phyloP scores from a whole-genome alignment of 306 rosid species.

The Rosa rugosa region DNA sequence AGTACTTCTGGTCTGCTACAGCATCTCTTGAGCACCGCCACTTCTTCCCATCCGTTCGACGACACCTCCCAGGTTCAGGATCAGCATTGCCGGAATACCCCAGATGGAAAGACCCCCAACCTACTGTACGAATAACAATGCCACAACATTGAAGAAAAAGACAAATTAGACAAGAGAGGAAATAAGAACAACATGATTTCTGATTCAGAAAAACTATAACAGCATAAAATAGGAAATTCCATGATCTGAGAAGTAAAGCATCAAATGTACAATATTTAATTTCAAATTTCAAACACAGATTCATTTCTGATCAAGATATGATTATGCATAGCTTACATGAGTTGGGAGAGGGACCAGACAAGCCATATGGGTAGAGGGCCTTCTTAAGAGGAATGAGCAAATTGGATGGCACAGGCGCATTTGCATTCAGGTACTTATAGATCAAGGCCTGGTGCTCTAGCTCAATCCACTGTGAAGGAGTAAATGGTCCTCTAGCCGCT shows the following conservation, averaged over 20 bases:
- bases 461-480: conserved; percentile 60
- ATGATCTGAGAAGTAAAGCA: conserved; percentile 3
- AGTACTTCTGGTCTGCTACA: conserved; percentile 57
- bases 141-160: conserved; percentile 4
- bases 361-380: conserved; percentile 41
- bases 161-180: conserved; percentile 16
- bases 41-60: conserved; percentile 60
- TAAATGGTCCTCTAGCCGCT: conserved; percentile 47
- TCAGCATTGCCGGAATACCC: conserved; percentile 46
- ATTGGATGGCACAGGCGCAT: conserved; percentile 53
- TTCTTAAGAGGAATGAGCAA: conserved; percentile 49
- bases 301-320: background rate
- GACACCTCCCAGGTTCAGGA: conserved; percentile 68
- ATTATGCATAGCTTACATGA: conserved; percentile 35
- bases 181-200: conserved; percentile 18
- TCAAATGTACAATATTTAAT: background rate
- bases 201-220: background rate
- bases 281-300: background rate
- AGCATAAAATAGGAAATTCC: background rate
- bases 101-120: conserved; percentile 55
- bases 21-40: conserved; percentile 71
- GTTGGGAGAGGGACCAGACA: conserved; percentile 34
- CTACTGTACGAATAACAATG: conserved; percentile 20
- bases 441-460: conserved; percentile 64
- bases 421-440: conserved; percentile 51